phyloP scores from a whole-genome alignment of 768 basidiomycete species.

The Gelatoporia subvermispora region DNA sequence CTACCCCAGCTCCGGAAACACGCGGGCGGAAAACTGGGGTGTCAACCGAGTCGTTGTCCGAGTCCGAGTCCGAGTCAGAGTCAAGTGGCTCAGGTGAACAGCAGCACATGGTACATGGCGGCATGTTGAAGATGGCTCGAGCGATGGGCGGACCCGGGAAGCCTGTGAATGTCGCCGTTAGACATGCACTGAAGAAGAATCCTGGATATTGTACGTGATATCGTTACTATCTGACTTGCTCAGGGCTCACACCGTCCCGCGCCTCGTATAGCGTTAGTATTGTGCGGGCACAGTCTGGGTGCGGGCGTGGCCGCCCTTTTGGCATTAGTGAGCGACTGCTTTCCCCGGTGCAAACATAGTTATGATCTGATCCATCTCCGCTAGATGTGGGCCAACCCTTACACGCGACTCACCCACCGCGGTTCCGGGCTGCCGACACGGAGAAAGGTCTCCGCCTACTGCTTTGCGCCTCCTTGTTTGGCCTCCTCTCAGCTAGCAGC shows the following conservation, averaged over 20 bases:
- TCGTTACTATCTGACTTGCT: slow-evolving; percentile 3
- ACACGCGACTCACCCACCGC: slow-evolving; percentile 61
- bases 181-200: slow-evolving; percentile 63
- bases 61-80: no score
- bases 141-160: slow-evolving; percentile 74
- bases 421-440: slow-evolving; percentile 68
- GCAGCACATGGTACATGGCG: slow-evolving; percentile 63
- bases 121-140: slow-evolving; percentile 74
- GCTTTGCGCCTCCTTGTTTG: slow-evolving; percentile 78
- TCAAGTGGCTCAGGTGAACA: no score
- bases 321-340: slow-evolving; percentile 49
- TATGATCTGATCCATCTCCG: not conserved
- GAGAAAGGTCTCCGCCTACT: slow-evolving; percentile 67
- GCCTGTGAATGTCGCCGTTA: slow-evolving; percentile 73
- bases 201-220: slow-evolving; percentile 60
- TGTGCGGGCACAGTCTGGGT: slow-evolving; percentile 82
- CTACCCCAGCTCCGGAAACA: slow-evolving; percentile 12
- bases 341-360: not conserved
- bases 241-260: not conserved
- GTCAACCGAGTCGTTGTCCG: slow-evolving; percentile 4
- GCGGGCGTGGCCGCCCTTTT: slow-evolving; percentile 76
- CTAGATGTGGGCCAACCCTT: slow-evolving; percentile 84
- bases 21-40: not conserved
- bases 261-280: slow-evolving; percentile 48
- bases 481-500: slow-evolving; percentile 55